These are phyloP conservation scores for Carallia pectinifolia DNA, from an alignment of 345 rosid genomes.

Conservation along the genomic window DNA sequence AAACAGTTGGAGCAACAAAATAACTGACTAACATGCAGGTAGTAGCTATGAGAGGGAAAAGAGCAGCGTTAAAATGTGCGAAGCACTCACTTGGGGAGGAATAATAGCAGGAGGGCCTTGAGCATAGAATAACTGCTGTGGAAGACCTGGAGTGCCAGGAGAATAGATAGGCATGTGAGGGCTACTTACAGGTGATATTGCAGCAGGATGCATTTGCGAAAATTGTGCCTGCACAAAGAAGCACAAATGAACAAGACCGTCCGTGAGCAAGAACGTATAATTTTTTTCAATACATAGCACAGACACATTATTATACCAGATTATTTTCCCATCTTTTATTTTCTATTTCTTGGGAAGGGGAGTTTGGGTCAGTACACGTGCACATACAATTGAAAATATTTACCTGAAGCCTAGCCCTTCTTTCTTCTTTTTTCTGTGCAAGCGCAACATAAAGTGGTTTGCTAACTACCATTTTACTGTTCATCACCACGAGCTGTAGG, in stretches of 20 bases:
- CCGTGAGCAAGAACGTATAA: no score
- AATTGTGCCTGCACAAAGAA: background rate
- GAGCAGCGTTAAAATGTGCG: background rate
- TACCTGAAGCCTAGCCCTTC: constrained; percentile 19
- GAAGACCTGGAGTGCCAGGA: constrained; percentile 7
- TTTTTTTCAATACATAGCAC: no score
- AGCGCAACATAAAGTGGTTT: constrained; percentile 16
- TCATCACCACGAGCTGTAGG: background rate
- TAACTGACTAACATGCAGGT: background rate
- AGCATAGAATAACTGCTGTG: constrained; percentile 9
- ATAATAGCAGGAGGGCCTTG: constrained; percentile 16
- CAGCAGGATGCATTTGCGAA: constrained; percentile 9
- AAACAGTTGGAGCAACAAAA: background rate
- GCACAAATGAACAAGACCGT: background rate
- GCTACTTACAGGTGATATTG: constrained; percentile 4
- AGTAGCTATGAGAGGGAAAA: no score
- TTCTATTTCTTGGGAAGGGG: no score
- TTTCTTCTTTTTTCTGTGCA: constrained; percentile 14
- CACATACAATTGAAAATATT: background rate
- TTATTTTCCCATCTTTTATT: no score
- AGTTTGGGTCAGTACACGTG: no score
- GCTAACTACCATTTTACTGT: constrained; percentile 1
- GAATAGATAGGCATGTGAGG: constrained; percentile 16
- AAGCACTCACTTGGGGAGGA: constrained; percentile 13
- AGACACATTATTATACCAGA: no score